A percentile compares a stretch with the other conserved stretches of the same genome.
These are phyloP conservation scores for Phytophthora pini DNA, from an alignment of 352 stramenopile genomes.

Conservation along the genomic window DNA sequence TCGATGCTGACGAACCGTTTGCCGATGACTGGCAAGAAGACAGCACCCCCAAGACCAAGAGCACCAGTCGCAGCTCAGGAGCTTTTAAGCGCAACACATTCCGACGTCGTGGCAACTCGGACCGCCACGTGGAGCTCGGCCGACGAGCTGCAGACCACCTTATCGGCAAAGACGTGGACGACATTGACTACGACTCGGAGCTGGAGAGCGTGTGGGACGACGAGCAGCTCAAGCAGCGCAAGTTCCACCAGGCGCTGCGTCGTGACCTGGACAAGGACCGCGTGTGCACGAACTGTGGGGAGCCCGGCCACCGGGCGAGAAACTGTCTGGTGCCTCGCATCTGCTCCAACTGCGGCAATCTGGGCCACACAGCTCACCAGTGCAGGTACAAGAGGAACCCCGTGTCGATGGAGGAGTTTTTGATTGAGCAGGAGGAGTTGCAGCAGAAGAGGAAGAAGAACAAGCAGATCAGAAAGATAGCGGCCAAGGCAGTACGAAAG, in stretches of 20 bases:
- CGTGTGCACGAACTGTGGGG: slow-evolving; percentile 81
- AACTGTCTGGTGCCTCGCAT: slow-evolving; percentile 81
- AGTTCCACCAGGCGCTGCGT: slow-evolving; percentile 68
- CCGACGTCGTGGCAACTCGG: slow-evolving; percentile 22
- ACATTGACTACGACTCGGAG: slow-evolving; percentile 80
- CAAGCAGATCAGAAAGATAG: slow-evolving; percentile 23
- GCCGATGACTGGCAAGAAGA: slow-evolving; percentile 9
- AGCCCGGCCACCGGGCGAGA: slow-evolving; percentile 65
- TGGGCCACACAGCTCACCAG: slow-evolving; percentile 61
- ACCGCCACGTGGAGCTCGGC: slow-evolving; percentile 18
- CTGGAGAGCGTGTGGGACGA: slow-evolving; percentile 57
- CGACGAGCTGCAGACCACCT: slow-evolving; percentile 22
- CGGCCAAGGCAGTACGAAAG: slow-evolving; percentile 19
- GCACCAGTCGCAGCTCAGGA: background rate
- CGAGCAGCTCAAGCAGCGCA: slow-evolving; percentile 51
- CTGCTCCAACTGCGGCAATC: slow-evolving; percentile 79
- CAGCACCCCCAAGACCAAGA: background rate
- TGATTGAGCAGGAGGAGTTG: slow-evolving; percentile 23
- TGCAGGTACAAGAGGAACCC: slow-evolving; percentile 49
- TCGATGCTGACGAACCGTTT: slow-evolving; percentile 13
- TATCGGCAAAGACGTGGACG: slow-evolving; percentile 38
- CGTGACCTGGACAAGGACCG: slow-evolving; percentile 64
- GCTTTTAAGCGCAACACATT: slow-evolving; percentile 11
- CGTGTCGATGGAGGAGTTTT: slow-evolving; percentile 39
- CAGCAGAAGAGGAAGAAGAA: slow-evolving; percentile 31